Base-by-base conservation (phyloP, 2,329 filamentous ascomycete species). In the Neobulgaria alba region DNA sequence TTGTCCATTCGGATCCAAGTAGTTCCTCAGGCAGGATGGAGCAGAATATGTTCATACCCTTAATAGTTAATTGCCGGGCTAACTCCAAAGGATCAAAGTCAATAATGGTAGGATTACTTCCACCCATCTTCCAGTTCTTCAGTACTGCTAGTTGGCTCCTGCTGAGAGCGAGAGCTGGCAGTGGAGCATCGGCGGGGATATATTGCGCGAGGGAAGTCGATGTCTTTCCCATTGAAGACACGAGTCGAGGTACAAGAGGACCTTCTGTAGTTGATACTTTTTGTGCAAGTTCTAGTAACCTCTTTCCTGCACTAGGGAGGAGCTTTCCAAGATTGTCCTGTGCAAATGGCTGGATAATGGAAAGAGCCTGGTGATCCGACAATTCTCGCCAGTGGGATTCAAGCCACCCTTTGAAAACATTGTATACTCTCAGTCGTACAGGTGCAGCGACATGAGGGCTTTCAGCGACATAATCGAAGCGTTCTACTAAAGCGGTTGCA, bases 361-460 rank as follows among this genome's bases (percentile, higher is more conserved):
- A 69, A 7, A 98, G 69, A 1, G 89, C 87, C 10, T 77, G 73
- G 39, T 77, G 75, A 59, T 98, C 92, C 9, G 80, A 79, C 44
- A 87, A 78, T 48, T 86, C 78, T 35, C 84, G 79, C 90, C 92
- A 98, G 63, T 98, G 88, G 5, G 85, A 92, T 65, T 96, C 92
- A 15, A 98, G 69, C 92, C 92, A 98, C 31, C 85, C 85, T 63
- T 98, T 98, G 71, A 98, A 87, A 42, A 88, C 82, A 59, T 98
- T 96, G 68, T 93, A 96, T 1, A 96, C 87, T 38, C 92, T 79
- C 35, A 98, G 68, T 37, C 89, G 80, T 16, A 96, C 90, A 0
- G 90, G 86, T 2, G 72, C 75, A 16, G 88, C 80, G 48, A 89
- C 75, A 43, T 79, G 74, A 16, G 79, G 76, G 35, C 81, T 84